Evolutionary conservation across 306 rosid genomes (phyloP).

Genomic region (Ceratonia siliqua): DNA sequence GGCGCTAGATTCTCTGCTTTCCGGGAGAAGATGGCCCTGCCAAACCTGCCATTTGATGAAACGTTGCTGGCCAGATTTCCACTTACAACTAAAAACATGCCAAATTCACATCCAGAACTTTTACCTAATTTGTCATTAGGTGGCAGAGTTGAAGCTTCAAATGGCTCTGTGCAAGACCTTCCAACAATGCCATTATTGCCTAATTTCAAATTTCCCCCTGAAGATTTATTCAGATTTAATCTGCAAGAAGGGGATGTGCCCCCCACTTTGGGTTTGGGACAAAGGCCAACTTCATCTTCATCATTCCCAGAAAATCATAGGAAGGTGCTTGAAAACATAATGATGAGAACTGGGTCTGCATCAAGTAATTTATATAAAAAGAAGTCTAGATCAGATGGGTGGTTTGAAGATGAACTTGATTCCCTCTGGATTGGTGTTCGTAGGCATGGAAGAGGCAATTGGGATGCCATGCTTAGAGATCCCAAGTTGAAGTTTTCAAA

Average conservation of each 20-base stretch:
- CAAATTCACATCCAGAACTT: slow-evolving; percentile 65
- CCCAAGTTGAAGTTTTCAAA: slow-evolving; percentile 80
- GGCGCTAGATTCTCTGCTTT: slow-evolving; percentile 60
- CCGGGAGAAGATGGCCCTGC: slow-evolving; percentile 73
- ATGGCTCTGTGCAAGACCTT: slow-evolving; percentile 67
- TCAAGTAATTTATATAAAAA: slow-evolving; percentile 52
- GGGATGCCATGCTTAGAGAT: slow-evolving; percentile 92
- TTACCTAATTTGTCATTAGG: slow-evolving; percentile 82
- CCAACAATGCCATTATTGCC: slow-evolving; percentile 76
- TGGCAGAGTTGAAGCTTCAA: slow-evolving; percentile 59
- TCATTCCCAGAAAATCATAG: slow-evolving; percentile 91
- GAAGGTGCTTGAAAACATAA: slow-evolving; percentile 97
- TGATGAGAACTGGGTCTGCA: slow-evolving; percentile 92
- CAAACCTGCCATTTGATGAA: slow-evolving; percentile 84
- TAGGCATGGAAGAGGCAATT: slow-evolving; percentile 93
- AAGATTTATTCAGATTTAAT: slow-evolving; percentile 70
- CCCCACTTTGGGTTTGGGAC: slow-evolving; percentile 81
- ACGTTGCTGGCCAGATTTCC: slow-evolving; percentile 78
- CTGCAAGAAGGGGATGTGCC: slow-evolving; percentile 73
- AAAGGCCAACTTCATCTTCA: slow-evolving; percentile 59
- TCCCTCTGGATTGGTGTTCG: slow-evolving; percentile 98
- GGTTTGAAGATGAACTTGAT: slow-evolving; percentile 99
- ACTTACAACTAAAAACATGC: slow-evolving; percentile 58
- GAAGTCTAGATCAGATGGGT: slow-evolving; percentile 72
- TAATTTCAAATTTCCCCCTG: slow-evolving; percentile 71